Base-by-base conservation (phyloP, 495 filamentous ascomycete species). In the Articulospora tetracladia region DNA sequence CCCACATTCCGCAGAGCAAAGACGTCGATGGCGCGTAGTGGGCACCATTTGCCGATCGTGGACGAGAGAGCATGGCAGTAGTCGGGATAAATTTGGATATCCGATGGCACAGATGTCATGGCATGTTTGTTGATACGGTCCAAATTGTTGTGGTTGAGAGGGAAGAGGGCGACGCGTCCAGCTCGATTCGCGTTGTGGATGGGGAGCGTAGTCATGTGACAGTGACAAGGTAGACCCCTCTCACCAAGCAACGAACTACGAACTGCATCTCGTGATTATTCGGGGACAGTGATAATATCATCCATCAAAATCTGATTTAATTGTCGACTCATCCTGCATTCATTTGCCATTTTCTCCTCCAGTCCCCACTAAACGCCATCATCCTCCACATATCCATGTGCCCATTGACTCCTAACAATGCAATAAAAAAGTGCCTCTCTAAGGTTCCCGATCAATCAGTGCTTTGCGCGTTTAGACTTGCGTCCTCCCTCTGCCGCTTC, bases 31-130 rank as follows among this genome's bases (percentile, higher is more conserved):
- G 83, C 83, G 1, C 83, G 85, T 56, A 98, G 74, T 60, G 90
- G 89, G 69, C 88, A 91, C 93, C 92, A 98, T 67, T 77, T 74
- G 67, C 84, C 85, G 73, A 89, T 86, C 19, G 92, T 97, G 11
- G 89, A 89, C 10, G 95, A 96, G 7, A 87, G 80, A 55, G 79
- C 73, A 72, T 93, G 96, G 76, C 91, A 95, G 72, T 87, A 95
- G 19, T 86, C 85, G 17, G 92, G 91, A 69, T 97, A 96, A 69
- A 90, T 76, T 44, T 72, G 56, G 23, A 22, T 19, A 55, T 23
- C 12, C 10, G 28, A 12, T 25, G 50, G 61, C 59, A 62, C 50
- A 27, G 55, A 53, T 61, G 61, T 68, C 66, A 68, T 68, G 57
- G 59, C 66, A 68, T 66, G 46, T 30, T 61, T 57, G 30, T 12